Evolutionary conservation across 768 basidiomycete species (phyloP), one percentile per base, ranked within the genome.

Genomic region (Sarcomyxa edulis): DNA sequence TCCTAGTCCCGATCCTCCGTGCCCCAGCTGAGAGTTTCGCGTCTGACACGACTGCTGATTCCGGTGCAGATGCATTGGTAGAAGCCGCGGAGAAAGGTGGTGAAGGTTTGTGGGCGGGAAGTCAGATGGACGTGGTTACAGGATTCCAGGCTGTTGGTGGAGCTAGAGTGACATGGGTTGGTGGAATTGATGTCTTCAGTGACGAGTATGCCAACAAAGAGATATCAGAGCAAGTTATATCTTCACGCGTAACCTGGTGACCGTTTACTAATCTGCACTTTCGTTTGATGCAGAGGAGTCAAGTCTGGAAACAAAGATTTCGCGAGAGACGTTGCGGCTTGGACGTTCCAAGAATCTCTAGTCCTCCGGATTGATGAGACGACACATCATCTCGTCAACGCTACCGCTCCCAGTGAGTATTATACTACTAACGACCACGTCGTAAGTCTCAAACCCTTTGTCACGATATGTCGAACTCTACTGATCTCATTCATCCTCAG

Each of bases 401-500:
- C 74, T 37, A 76, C 78, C 0, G 64, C 60, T 16, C 68, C 84
- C n/a, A 64, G 67, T 3, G 83, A 84, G 40, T 68, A 67, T 39
- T 99, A 99, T 59, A 86, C 89, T 9, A 88, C 73, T 49, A 91
- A 93, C 50, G 90, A 96, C 54, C 61, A 87, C 27, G 68, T 96
- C 35, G 93, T 93, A 52, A 35, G 74, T 56, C 39, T 20, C 21
- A 22, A 23, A n/a, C 3, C 22, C 22, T 5, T 1, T 23, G 30
- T 44, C 37, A 12, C n/a, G n/a, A 16, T 29, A 39, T 29, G 39
- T 9, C 25, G 45, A 31, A 15, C 36, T 28, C 27, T 15, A 12
- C 25, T 24, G 16, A n/a, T 29, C 35, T 41, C n/a, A 43, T 36
- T 16, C 15, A 30, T 15, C 15, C 26, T 42, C 14, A 94, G 91